phyloP scores from a whole-genome alignment of 257 asterid species.

The Perilla frutescens region DNA sequence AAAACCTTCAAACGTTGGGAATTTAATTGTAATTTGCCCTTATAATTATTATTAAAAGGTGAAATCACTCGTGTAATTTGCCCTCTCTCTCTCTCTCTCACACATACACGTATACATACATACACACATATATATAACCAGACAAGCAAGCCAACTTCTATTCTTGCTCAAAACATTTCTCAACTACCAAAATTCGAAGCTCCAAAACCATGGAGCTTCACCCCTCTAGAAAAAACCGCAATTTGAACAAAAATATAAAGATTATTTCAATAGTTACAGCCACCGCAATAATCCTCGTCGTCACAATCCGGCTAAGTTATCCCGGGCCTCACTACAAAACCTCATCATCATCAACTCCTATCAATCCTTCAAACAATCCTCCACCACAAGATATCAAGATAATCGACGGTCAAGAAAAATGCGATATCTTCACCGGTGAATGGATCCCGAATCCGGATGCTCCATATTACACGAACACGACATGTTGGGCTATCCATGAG shows the following conservation, averaged over 20 bases:
- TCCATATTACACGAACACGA: constrained; percentile 63
- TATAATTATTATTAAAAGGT: too few species aligned
- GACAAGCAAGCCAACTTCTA: not conserved
- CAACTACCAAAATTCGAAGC: constrained; percentile 10
- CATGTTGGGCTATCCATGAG: constrained; percentile 57
- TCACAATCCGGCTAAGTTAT: not conserved
- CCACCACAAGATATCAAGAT: constrained; percentile 24
- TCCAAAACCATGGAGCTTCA: constrained; percentile 30
- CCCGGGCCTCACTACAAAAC: not conserved
- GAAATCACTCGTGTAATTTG: too few species aligned
- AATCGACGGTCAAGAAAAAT: constrained; percentile 12
- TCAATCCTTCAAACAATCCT: not conserved
- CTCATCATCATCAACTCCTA: not conserved
- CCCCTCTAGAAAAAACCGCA: not conserved
- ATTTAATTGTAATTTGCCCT: too few species aligned
- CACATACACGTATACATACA: too few species aligned
- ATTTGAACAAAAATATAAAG: not conserved
- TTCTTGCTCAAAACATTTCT: constrained; percentile 9
- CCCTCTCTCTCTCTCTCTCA: too few species aligned
- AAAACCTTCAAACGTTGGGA: too few species aligned
- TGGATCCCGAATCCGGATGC: constrained; percentile 66
- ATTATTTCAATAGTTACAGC: not conserved
- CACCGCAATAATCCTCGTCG: not conserved
- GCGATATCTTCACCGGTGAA: constrained; percentile 60
- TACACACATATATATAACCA: too few species aligned